Evolutionary conservation across 192 early-diverging fungal species (phyloP), one percentile per base, ranked within the genome.

Genomic region (Physocladia obscura): DNA sequence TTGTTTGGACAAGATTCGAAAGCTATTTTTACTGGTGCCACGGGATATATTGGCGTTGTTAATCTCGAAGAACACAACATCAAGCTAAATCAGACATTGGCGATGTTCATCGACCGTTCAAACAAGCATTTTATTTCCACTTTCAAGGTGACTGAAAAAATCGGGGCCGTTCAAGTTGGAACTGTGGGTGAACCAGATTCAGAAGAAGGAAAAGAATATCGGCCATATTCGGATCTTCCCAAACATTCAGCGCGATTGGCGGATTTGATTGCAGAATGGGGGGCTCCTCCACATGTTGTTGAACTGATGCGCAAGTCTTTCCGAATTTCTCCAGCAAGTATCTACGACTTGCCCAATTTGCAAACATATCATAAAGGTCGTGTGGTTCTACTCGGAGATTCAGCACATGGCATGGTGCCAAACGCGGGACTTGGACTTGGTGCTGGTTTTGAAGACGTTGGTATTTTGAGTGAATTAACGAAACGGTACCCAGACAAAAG

Each of bases 391-490:
- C 5, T 71, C 22, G 69, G 69, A 19, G 69, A 71, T 62, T 21
- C 69, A 34, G 75, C 70, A 13, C 75, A 76, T 58, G 62, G 62
- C 1, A 76, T 71, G 62, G 24, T 57, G 11, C 75, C 75, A 15
- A 50, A 72, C 57, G 62, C 67, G 48, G 75, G 75, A 11, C 63
- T 58, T 19, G 75, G 75, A 24, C 48, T 49, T 44, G 48, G 37
- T 37, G 29, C 52, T 21, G 70, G 62, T 3, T 32, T 76, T 13
- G 75, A 76, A 47, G 75, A 76, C 49, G 69, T 55, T 17, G 75
- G 70, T 15, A 55, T 59, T 5, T 35, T 76, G 29, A 49, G 36
- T 2, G 70, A 74, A 22, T 49, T 76, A 5, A 32, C 62, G 26
- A 11, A 6, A 1, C 56, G 36, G 3, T 47, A 48, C 44, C 52